Base-by-base conservation (phyloP, 208 protist species). In the Herpetomonas muscarum region DNA sequence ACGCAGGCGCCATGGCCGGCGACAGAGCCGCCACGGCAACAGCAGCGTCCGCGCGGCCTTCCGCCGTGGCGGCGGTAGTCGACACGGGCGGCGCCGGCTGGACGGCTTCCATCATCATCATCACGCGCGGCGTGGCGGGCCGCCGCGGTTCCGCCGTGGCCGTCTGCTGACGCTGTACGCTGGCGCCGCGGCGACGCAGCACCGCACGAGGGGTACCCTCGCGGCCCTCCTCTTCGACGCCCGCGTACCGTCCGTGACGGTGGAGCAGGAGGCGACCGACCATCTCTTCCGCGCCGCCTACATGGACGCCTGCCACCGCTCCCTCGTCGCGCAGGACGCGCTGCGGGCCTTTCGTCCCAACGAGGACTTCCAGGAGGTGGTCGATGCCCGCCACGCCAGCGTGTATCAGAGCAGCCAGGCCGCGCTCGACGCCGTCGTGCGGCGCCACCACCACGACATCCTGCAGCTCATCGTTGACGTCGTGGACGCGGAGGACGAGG, bases 401-500 rank as follows among this genome's bases (percentile, higher is more conserved):
- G 57, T 67, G 36, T 69, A 62, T 25, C 56, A 71, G 29, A 61
- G 69, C 31, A 67, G 60, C 50, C 68, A 74, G 45, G 55, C 58
- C 13, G 61, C 55, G 34, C 55, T 81, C 32, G 50, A 47, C 34
- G 68, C 63, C 2, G 68, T 81, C 21, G 69, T 76, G 19, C 49
- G 64, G 45, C 53, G 58, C 31, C 74, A 66, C 57, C 67, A 73
- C 61, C 61, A 81, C 47, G 68, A 81, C 55, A 13, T 73, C 1
- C 53, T 76, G 26, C 29, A 61, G 17, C 46, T 73, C 24, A 63
- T 68, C 31, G 70, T 58, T 19, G 39, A 62, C 46, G 62, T 81
- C 42, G 58, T 74, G 19, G 64, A 81, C 49, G 70, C 59, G 22
- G 74, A 76, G 59, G 74, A 74, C 48, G 37, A n/a, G n/a, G n/a